Evolutionary conservation across 306 rosid genomes (phyloP), one percentile per base, ranked within the genome.

Genomic region (Cucurbita moschata): DNA sequence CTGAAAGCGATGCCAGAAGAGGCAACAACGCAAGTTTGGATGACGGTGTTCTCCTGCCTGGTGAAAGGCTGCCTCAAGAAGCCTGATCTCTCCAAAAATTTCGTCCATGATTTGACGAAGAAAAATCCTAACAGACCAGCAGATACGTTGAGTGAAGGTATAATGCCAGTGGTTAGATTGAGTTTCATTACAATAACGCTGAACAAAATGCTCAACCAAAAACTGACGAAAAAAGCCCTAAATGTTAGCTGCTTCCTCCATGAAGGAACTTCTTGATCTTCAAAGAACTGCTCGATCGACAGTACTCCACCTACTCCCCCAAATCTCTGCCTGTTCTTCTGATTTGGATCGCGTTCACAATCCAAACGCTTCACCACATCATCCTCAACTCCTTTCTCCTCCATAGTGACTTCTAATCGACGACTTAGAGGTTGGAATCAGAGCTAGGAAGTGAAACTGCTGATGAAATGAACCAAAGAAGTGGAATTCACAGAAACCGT

Each of bases 11-110:
- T 81, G 35, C 87, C 87, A 4, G 87, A 84, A 13, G 87, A 84
- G 53, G 87, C 87, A 30, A 84, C 85, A 23, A 84, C 77, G 43
- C 87, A 84, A 39, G 87, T 84, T 75, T 84, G 87, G 72, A 84
- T 81, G 52, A 84, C 85, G 6, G 87, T 84, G 70, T 84, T 84
- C 52, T 84, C 87, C 71, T 84, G 85, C 68, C 85, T 73, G 1
- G 87, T 84, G 53, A 84, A 84, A 23, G 85, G 85, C 73, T 78
- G 81, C 49, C 50, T 68, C 73, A 81, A 26, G n/a, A 76, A 13
- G 0, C 85, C 87, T 0, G 83, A 18, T 0, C 72, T 69, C 11
- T 43, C 46, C 35, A 81, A 72, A 4, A 76, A 5, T 55, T 84
- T 78, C 51, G 85, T 84, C 87, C 87, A 84, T 6, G 79, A 72